Percentiles rank a stretch among this genome's conserved stretches.
These are phyloP conservation scores for Fusarium mexicanum DNA, from an alignment of 2,329 filamentous ascomycete species.

Conservation along the genomic window DNA sequence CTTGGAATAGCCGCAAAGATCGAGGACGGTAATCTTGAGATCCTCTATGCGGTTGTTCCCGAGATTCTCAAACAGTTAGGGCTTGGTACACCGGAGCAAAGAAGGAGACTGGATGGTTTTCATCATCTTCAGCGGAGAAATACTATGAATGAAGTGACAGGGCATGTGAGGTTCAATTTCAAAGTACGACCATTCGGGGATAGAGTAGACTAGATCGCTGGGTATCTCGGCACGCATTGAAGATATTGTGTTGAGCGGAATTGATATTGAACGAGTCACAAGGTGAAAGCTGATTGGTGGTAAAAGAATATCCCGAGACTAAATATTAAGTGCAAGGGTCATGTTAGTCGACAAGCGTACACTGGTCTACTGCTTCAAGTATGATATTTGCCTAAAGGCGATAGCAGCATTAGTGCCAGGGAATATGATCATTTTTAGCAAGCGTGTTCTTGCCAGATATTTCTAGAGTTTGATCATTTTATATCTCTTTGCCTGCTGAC, in stretches of 20 bases:
- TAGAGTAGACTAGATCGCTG: background rate
- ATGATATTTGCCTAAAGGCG: slow-evolving; percentile 20
- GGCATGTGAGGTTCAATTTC: slow-evolving; percentile 36
- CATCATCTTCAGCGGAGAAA: slow-evolving; percentile 50
- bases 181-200: background rate
- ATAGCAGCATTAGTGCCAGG: background rate
- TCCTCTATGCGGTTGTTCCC: slow-evolving; percentile 54
- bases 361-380: background rate
- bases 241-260: background rate
- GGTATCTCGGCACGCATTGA: background rate
- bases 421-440: background rate
- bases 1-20: slow-evolving; percentile 59
- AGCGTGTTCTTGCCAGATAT: background rate
- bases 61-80: slow-evolving; percentile 57
- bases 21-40: slow-evolving; percentile 57
- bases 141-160: slow-evolving; percentile 51
- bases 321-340: background rate
- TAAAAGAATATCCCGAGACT: background rate
- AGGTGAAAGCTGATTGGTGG: slow-evolving; percentile 11
- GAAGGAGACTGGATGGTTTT: slow-evolving; percentile 46
- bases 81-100: slow-evolving; percentile 48
- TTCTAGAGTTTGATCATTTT: background rate
- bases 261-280: background rate
- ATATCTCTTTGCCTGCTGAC: background rate
- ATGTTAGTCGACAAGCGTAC: background rate